Conservation (phyloP, 371 early-diverging fungal genomes). For the Mortierella sp. region DNA sequence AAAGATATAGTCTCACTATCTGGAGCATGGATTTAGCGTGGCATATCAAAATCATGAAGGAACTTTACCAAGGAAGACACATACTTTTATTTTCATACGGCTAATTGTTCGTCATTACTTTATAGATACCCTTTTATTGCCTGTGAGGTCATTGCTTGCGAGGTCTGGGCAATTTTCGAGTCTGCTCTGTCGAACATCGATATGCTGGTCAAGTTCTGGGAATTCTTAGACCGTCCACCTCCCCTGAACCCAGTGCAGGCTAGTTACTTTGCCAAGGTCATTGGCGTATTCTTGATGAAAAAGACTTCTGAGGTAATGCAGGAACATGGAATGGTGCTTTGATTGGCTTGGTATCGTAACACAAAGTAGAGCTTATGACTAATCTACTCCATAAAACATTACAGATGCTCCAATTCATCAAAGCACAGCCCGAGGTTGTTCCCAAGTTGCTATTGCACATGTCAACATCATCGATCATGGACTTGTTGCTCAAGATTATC, state of each 20-base stretch:
- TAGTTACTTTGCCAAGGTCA: constrained; percentile 90
- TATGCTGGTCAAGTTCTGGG: constrained; percentile 84
- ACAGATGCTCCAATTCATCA: constrained; percentile 78
- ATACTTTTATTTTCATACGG: not conserved
- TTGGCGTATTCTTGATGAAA: constrained; percentile 85
- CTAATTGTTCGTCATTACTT: not conserved
- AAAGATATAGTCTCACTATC: not conserved
- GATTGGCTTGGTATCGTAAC: too few relatives aligned
- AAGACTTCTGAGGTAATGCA: constrained; percentile 78
- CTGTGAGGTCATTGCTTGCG: constrained; percentile 91
- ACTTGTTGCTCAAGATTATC: constrained; percentile 90
- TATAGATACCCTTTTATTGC: constrained; percentile 85
- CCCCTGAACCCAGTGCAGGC: constrained; percentile 85
- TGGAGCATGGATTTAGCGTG: not conserved
- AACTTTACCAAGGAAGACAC: not conserved
- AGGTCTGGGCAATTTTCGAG: constrained; percentile 87
- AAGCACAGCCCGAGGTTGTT: constrained; percentile 70
- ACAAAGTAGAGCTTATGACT: not conserved
- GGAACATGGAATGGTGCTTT: not conserved
- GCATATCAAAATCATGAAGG: not conserved
- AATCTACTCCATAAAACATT: not conserved
- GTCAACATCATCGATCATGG: constrained; percentile 88
- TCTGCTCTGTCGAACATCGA: constrained; percentile 73
- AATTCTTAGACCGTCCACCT: constrained; percentile 79
- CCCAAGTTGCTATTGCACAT: constrained; percentile 80